Base-by-base conservation (phyloP, 176 grass and related monocot genomes). In the Oryza meyeriana region DNA sequence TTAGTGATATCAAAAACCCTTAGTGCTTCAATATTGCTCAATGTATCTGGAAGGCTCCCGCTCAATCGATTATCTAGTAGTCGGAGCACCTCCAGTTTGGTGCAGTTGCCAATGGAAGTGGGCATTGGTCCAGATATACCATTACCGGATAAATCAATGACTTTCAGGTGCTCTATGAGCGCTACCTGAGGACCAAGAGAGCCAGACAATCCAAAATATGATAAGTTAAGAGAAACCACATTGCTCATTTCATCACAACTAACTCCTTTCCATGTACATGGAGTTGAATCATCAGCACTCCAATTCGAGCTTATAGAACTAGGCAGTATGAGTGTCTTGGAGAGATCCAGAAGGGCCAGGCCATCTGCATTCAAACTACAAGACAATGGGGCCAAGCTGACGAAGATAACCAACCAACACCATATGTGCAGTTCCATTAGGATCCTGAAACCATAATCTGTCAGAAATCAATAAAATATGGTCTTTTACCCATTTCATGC, bases 81-180 rank as follows among this genome's bases (percentile, higher is more conserved):
- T 79, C 55, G 75, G 36, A 97, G 68, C 3, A 81, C 81, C 86
- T 94, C 92, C 63, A 97, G 71, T 61, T 83, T 83, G 27, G 68
- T 83, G 76, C 87, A 94, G 71, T 94, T 94, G 38, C 87, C 80
- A 65, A 94, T 83, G 55, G 92, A 97, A 16, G 39, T 70, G 8
- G 93, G 87, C 20, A 92, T 92, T 64, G 26, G 18, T 26, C 90
- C 90, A 27, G 87, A 86, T 18, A 95, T 42, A 72, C 36, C 74
- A 9, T 95, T 95, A 22, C 4, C 1, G 42, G 27, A 2, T 3
- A 95, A 31, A 70, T 47, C 42, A 26, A 95, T 24, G 30, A 1
- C 76, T 76, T 77, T 36, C 22, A 95, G 83, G 31, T 79, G 10
- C 81, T 68, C 86, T 16, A 95, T 13, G 6, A 17, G 61, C 12